Evolutionary conservation across 306 rosid species (phyloP), one percentile per base, ranked within the genome.

Genomic region (Chamaecrista fasciculata): DNA sequence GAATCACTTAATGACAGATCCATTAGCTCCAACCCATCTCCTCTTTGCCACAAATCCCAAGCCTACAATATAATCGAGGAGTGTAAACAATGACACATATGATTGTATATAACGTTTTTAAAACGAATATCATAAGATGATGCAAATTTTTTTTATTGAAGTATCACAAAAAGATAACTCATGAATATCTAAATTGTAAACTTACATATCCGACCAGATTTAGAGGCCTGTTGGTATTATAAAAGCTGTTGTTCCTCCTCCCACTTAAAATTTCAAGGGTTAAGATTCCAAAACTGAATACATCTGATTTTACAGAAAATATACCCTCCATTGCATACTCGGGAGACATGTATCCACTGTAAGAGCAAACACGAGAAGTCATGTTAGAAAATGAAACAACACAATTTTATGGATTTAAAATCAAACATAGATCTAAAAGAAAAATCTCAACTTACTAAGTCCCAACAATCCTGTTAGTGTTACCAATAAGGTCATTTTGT

Each of bases 201-300:
- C 78, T 11, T 63, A 74, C 80, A 66, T 82, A 51, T 66, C 80
- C 80, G 11, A 75, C 66, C 53, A 82, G 34, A 48, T 74, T 78
- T 26, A 59, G 29, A 14, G 58, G 53, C 3, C 23, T 5, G 4
- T 78, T 37, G 0, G 2, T 39, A 8, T 26, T 2, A 14, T 63
- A 44, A 11, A 82, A 53, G 70, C 69, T 74, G 3, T 59, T 71
- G 37, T 66, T 74, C 56, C 37, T 74, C 59, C 29, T 63, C 3
- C 83, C 70, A 19, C 76, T 78, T 14, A 82, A 25, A 34, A 82
- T 78, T 62, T 82, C 82, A 53, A 78, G 68, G 6, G 73, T 0
- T 1, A 72, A 36, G 11, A 77, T 73, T 4, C 79, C 76, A 25
- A 72, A 68, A 8, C 76, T 72, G 8, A 62, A 76, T 0, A 81